Evolutionary conservation across 2,329 filamentous ascomycete genomes (phyloP).

Genomic region (Neocucurbitaria cava): DNA sequence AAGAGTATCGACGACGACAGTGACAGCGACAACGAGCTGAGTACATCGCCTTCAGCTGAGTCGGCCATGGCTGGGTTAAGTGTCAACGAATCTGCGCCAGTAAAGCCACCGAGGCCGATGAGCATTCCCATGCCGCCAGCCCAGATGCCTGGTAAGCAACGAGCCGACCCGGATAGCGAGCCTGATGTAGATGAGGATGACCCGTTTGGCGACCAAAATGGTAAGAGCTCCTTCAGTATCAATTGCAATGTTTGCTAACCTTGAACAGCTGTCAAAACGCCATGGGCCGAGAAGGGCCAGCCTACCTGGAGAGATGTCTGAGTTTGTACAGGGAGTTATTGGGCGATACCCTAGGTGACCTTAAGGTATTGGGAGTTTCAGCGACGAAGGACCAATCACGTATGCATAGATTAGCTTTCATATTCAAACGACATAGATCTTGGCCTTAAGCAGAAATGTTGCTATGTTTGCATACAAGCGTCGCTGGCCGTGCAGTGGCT

Average conservation of each 20-base stretch:
- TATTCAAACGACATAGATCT: not conserved
- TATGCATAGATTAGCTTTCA: not conserved
- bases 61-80: slow-evolving; percentile 55
- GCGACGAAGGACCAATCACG: not conserved
- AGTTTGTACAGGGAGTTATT: slow-evolving; percentile 1
- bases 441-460: not conserved
- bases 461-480: not conserved
- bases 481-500: no score
- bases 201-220: slow-evolving; percentile 86
- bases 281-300: slow-evolving; percentile 45
- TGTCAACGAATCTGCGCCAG: slow-evolving; percentile 54
- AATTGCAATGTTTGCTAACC: slow-evolving; percentile 14
- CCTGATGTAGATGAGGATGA: slow-evolving; percentile 72
- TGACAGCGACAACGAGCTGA: slow-evolving; percentile 63
- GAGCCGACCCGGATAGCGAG: slow-evolving; percentile 63
- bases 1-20: slow-evolving; percentile 78
- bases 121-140: slow-evolving; percentile 49
- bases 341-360: not conserved
- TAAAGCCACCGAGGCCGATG: slow-evolving; percentile 57
- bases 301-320: slow-evolving; percentile 51
- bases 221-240: slow-evolving; percentile 13
- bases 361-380: not conserved
- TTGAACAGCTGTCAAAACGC: slow-evolving; percentile 60
- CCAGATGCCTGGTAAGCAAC: slow-evolving; percentile 44
- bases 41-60: slow-evolving; percentile 36